Base-by-base conservation (phyloP, 306 rosid genomes). In the Myrica gale region DNA sequence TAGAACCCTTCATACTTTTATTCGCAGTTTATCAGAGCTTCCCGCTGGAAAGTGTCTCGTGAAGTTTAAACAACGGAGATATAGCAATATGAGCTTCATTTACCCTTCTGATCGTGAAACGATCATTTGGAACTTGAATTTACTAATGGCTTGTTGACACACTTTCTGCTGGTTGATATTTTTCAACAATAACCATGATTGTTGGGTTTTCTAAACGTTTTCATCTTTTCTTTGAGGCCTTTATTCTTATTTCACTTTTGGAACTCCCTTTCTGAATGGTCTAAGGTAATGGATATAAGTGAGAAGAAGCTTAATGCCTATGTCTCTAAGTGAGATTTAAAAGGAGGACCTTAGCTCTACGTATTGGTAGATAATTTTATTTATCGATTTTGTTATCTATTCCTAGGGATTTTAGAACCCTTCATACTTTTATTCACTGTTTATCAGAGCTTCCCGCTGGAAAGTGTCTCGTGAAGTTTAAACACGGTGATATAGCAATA, bases 61-160 rank as follows among this genome's bases (percentile, higher is more conserved):
- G 87, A 80, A 58, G 87, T 50, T 80, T 80, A 73, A 84, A 84
- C 79, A 5, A 5, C 87, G 68, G 87, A 80, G 87, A 78, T 76
- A 84, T 68, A 80, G 47, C 44, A 76, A 76, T 68, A 7, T 21
- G 84, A 78, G 87, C 66, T 75, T 54, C 63, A 23, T 52, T 0
- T 60, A 32, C 51, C 80, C 79, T 60, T 76, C 41, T 71, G 80
- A 74, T 73, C 72, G 16, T 73, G 74, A 76, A 72, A 84, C 54
- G 82, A n/a, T 84, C 84, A 61, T 20, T 79, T 47, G 51, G 51
- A 47, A 7, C 51, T 47, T 47, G 51, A 13, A 32, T 32, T 42
- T 37, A 12, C 7, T 3, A 61, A 61, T 61, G 68, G 6, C 44
- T 16, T 32, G 42, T 19, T 32, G 16, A 37, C 9, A n/a, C 44